Percentiles rank a stretch among this genome's conserved stretches.
Conservation (phyloP, 257 asterid genomes). For the Nicotiana knightiana region DNA sequence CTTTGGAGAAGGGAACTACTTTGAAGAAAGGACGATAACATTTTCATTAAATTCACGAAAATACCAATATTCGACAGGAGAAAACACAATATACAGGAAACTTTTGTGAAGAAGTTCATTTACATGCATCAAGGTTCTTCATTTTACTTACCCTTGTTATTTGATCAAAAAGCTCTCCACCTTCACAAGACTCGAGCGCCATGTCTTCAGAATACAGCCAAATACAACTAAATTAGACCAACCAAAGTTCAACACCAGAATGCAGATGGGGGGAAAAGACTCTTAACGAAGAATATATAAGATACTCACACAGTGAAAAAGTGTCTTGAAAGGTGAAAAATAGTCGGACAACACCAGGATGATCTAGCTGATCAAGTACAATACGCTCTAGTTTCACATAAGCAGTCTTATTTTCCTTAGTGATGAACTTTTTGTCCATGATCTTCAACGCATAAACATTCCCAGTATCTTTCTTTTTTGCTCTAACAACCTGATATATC, state of each 20-base stretch:
- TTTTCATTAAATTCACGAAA: background rate
- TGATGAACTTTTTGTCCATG: conserved; percentile 96
- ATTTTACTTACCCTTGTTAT: conserved; percentile 70
- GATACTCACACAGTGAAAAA: conserved; percentile 84
- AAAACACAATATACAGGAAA: background rate
- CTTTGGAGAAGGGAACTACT: background rate
- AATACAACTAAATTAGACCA: conserved; percentile 18
- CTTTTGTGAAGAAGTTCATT: background rate
- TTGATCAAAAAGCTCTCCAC: conserved; percentile 98
- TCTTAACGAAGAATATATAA: background rate
- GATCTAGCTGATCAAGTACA: conserved; percentile 96
- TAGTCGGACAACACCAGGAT: conserved; percentile 85
- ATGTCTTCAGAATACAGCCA: conserved; percentile 54
- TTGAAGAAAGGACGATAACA: background rate
- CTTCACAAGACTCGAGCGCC: conserved; percentile 99
- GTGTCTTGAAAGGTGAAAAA: conserved; percentile 93
- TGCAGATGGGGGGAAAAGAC: background rate
- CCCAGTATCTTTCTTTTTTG: conserved; percentile 90
- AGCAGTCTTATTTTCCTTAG: conserved; percentile 96
- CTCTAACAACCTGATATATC: conserved; percentile 80
- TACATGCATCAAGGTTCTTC: background rate
- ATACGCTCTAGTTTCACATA: conserved; percentile 96
- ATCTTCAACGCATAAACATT: conserved; percentile 87
- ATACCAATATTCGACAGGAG: background rate
- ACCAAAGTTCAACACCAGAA: background rate